These are phyloP conservation scores for Hymenoscyphus scutula DNA, from an alignment of 2,329 filamentous ascomycete genomes.

Conservation along the genomic window DNA sequence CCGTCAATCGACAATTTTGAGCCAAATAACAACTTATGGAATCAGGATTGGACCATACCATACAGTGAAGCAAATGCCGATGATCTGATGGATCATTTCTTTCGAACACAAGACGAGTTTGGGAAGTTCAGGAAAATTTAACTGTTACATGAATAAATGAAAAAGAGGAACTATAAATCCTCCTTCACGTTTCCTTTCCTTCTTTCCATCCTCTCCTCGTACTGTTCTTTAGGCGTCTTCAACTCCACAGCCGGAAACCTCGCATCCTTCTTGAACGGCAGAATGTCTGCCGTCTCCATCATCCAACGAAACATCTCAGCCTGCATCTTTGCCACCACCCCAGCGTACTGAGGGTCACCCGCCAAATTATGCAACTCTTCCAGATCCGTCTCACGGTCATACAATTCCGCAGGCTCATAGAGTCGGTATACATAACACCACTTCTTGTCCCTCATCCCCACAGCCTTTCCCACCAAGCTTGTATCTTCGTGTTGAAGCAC, in stretches of 20 bases:
- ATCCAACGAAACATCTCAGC: conserved; percentile 41
- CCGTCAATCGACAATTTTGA: no score
- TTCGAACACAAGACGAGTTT: no score
- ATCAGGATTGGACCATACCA: no score
- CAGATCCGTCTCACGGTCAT: conserved; percentile 39
- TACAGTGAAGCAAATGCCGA: no score
- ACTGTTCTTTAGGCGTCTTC: conserved; percentile 31
- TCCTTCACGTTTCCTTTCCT: no score
- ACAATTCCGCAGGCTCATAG: conserved; percentile 46
- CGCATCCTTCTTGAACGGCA: conserved; percentile 39
- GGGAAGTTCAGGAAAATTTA: no score
- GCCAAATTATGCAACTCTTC: conserved; percentile 43
- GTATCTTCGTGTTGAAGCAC: conserved; percentile 46
- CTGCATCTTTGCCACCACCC: conserved; percentile 31
- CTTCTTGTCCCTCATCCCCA: conserved; percentile 38
- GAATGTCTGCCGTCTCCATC: conserved; percentile 37
- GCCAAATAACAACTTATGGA: no score
- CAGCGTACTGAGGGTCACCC: conserved; percentile 28
- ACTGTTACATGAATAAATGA: no score
- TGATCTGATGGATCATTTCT: no score
- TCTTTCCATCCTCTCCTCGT: not conserved
- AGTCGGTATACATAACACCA: conserved; percentile 47
- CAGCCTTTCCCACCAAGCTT: conserved; percentile 43
- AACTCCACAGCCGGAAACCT: conserved; percentile 39
- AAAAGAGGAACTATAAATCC: no score